These are phyloP conservation scores for Pezicula neosporulosa DNA, from an alignment of 2,329 filamentous ascomycete species.

Conservation along the genomic window DNA sequence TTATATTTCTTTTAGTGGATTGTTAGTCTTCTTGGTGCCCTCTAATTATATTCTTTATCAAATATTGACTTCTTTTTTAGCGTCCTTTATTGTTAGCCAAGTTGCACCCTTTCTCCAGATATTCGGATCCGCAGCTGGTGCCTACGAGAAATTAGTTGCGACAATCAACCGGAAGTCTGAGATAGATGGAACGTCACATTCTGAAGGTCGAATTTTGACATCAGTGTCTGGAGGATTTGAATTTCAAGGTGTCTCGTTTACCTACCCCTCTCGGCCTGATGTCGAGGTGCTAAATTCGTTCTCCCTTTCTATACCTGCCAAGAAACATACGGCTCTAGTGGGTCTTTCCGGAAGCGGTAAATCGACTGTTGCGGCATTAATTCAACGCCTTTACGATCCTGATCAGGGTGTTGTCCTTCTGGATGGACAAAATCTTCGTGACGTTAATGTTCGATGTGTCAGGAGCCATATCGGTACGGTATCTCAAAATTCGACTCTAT, in stretches of 20 bases:
- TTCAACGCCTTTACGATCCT: constrained; percentile 95
- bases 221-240: constrained; percentile 65
- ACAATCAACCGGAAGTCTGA: constrained; percentile 33
- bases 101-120: constrained; percentile 48
- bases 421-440: constrained; percentile 78
- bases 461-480: constrained; percentile 90
- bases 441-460: constrained; percentile 83
- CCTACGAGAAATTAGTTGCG: constrained; percentile 28
- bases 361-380: constrained; percentile 86
- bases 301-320: constrained; percentile 74
- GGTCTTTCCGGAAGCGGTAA: constrained; percentile 94
- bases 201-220: neutral
- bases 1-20: constrained; percentile 50
- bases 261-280: constrained; percentile 90
- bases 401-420: constrained; percentile 75
- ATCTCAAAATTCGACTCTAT: constrained; percentile 87
- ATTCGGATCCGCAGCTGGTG: constrained; percentile 31
- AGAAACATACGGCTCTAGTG: constrained; percentile 92
- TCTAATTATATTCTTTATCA: neutral
- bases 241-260: constrained; percentile 80
- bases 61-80: neutral
- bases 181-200: constrained; percentile 8
- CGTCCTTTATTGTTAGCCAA: constrained; percentile 41
- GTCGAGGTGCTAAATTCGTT: constrained; percentile 86
- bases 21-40: constrained; percentile 28